phyloP scores from a whole-genome alignment of 75 land plant genomes.

The Sequoiadendron giganteum region DNA sequence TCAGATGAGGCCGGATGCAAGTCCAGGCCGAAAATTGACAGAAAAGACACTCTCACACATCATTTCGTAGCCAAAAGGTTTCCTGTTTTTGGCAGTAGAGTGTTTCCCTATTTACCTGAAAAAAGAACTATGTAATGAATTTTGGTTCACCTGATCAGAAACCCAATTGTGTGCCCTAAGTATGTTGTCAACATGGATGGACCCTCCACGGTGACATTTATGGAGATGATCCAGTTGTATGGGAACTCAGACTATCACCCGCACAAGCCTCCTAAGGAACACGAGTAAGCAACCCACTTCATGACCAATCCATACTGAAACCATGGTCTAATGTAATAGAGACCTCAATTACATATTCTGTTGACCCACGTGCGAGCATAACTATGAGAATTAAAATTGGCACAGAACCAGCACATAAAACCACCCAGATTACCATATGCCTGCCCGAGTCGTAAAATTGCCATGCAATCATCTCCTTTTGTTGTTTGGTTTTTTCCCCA shows the following conservation, averaged over 20 bases:
- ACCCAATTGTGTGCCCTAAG: not conserved
- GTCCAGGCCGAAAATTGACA: not conserved
- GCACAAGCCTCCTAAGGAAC: not conserved
- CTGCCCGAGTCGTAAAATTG: not conserved
- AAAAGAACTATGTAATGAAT: not conserved
- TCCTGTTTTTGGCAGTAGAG: not conserved
- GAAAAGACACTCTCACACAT: not conserved
- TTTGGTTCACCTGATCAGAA: not conserved
- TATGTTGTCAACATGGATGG: not conserved
- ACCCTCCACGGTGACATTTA: too few relatives aligned
- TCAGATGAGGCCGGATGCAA: not conserved
- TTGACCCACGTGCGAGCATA: not conserved
- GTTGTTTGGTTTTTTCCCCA: not conserved
- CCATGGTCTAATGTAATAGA: not conserved
- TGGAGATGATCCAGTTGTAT: constrained; percentile 2
- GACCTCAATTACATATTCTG: not conserved
- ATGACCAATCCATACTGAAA: not conserved
- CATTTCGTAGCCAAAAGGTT: not conserved
- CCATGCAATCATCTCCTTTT: not conserved
- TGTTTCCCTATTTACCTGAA: not conserved
- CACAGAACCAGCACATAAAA: not conserved
- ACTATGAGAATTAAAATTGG: not conserved
- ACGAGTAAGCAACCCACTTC: not conserved
- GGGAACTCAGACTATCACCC: not conserved
- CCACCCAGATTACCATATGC: not conserved